A percentile compares a stretch with the other conserved stretches of the same genome.
Conservation (phyloP, 148 eudicot species). For the Heliamphora exappendiculata region DNA sequence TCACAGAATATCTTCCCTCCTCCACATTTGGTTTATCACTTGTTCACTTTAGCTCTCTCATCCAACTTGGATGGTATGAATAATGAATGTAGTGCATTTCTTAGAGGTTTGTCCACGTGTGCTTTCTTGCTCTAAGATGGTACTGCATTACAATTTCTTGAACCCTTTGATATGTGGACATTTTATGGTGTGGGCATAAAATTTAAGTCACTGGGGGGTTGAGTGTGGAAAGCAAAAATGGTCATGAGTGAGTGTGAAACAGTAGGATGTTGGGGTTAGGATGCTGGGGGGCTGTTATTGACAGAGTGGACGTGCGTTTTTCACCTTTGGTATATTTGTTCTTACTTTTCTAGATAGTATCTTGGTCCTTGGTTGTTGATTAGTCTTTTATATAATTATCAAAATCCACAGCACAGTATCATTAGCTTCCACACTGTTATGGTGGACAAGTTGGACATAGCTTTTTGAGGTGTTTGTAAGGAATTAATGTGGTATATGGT, state of each 20-base stretch:
- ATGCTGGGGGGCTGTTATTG: neutral
- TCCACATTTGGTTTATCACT: too few relatives aligned
- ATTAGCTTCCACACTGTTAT: neutral
- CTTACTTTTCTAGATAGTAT: neutral
- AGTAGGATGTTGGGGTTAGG: conserved; percentile 1
- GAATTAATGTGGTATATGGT: neutral
- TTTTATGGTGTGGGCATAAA: neutral
- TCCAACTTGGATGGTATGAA: neutral
- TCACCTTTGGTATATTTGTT: neutral
- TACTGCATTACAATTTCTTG: neutral
- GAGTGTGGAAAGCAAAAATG: neutral
- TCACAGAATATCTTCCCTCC: too few relatives aligned
- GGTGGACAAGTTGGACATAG: neutral
- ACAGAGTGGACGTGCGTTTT: neutral
- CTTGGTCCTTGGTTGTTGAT: neutral
- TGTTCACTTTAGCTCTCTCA: neutral
- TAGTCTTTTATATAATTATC: neutral
- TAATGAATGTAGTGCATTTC: neutral
- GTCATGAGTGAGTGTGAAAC: neutral
- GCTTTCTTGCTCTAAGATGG: neutral
- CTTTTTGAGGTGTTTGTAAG: neutral
- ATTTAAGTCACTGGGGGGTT: neutral
- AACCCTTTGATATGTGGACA: conserved; percentile 2
- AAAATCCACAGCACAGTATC: neutral
- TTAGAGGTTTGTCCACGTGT: neutral